phyloP scores from a whole-genome alignment of 768 basidiomycete species.

The Guyanaporus albipodus region DNA sequence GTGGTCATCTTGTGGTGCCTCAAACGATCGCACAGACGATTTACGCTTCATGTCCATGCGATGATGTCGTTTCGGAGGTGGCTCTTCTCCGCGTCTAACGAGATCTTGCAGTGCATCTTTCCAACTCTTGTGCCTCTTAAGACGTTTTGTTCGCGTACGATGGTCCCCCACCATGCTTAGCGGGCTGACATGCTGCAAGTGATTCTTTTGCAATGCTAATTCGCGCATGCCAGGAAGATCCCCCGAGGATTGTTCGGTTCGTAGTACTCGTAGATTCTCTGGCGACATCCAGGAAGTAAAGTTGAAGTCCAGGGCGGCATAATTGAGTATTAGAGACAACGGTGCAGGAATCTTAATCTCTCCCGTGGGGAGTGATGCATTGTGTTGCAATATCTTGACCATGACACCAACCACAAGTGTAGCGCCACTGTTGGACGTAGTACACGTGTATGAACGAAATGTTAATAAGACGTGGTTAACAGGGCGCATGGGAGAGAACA shows the following conservation, averaged over 20 bases:
- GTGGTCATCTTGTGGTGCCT: slow-evolving; percentile 37
- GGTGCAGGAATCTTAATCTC: slow-evolving; percentile 61
- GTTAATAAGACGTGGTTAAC: background rate
- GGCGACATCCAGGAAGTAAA: slow-evolving; percentile 97
- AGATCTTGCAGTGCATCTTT: slow-evolving; percentile 53
- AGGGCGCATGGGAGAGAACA: background rate
- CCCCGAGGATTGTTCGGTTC: slow-evolving; percentile 82
- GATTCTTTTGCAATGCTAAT: slow-evolving; percentile 77
- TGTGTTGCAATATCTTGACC: slow-evolving; percentile 77
- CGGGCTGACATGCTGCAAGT: slow-evolving; percentile 85
- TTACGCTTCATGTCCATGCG: slow-evolving; percentile 28
- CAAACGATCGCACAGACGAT: slow-evolving; percentile 26
- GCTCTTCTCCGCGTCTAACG: slow-evolving; percentile 37
- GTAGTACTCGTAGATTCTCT: slow-evolving; percentile 75
- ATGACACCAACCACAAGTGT: slow-evolving; percentile 82
- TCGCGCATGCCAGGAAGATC: slow-evolving; percentile 71
- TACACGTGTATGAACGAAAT: slow-evolving; percentile 10
- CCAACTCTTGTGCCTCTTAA: slow-evolving; percentile 57
- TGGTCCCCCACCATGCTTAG: slow-evolving; percentile 86
- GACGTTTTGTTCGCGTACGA: slow-evolving; percentile 33
- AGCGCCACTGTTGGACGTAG: slow-evolving; percentile 61
- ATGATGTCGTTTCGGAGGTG: slow-evolving; percentile 8
- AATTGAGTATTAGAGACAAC: slow-evolving; percentile 79
- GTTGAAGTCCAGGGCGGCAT: slow-evolving; percentile 94
- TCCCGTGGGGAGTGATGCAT: slow-evolving; percentile 25